Conservation (phyloP, 495 filamentous ascomycete species). For the Podospora fimiseda region DNA sequence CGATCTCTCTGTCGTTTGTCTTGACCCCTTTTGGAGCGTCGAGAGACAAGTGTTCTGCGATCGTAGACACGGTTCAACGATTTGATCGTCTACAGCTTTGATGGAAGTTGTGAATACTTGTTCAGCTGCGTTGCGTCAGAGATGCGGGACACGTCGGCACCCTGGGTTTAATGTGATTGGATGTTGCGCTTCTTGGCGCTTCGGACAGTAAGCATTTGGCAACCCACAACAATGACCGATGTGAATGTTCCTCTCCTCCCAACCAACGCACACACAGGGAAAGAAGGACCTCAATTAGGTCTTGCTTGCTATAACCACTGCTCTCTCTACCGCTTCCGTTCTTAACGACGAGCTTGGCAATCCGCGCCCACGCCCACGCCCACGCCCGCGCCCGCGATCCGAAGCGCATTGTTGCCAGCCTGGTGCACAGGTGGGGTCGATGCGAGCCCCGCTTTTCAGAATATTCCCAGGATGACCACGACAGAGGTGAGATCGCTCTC, state of each 20-base stretch:
- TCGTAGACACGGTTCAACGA: slow-evolving; percentile 5
- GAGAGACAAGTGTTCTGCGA: slow-evolving; percentile 2
- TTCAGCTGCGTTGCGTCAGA: slow-evolving; percentile 1
- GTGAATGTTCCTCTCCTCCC: background rate
- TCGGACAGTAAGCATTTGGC: background rate
- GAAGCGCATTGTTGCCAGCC: too few relatives aligned
- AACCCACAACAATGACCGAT: background rate
- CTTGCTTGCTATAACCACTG: background rate
- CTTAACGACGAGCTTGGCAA: background rate
- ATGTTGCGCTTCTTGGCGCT: slow-evolving; percentile 5
- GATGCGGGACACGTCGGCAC: slow-evolving; percentile 1
- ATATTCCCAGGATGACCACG: background rate
- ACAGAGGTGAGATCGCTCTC: slow-evolving; percentile 7
- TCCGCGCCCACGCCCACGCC: too few relatives aligned
- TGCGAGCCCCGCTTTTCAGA: background rate
- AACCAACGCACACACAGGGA: background rate
- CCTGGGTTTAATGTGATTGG: slow-evolving; percentile 1
- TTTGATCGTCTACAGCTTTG: slow-evolving; percentile 1
- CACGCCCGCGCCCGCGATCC: too few relatives aligned
- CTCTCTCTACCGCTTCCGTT: background rate
- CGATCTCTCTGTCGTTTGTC: background rate
- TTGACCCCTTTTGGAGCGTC: slow-evolving; percentile 2
- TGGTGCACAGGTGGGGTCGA: background rate
- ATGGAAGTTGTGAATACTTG: background rate
- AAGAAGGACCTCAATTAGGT: background rate